Conservation (phyloP, 192 early-diverging fungal species). For the Endogone sp. region DNA sequence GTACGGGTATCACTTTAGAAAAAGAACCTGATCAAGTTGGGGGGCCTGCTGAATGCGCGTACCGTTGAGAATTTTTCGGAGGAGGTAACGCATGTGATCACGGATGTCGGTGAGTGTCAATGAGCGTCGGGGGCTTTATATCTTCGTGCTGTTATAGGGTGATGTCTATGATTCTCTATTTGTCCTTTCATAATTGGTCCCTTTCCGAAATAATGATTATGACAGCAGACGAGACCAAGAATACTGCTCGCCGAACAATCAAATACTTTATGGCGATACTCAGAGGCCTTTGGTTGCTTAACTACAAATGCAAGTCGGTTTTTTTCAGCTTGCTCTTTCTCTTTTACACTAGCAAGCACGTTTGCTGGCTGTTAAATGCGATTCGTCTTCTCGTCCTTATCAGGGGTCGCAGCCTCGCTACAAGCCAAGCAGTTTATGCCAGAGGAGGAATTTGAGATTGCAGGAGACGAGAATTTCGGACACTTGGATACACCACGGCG, state of each 20-base stretch:
- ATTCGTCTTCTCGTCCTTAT: not conserved
- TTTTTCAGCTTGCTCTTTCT: not conserved
- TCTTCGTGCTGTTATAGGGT: too few relatives aligned
- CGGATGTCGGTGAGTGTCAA: not conserved
- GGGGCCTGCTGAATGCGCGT: not conserved
- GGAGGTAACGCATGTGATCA: not conserved
- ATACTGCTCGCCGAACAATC: constrained; percentile 1
- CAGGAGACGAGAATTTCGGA: not conserved
- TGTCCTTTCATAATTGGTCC: too few relatives aligned
- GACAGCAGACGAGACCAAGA: not conserved
- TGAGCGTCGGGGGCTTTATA: too few relatives aligned
- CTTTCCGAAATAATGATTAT: not conserved
- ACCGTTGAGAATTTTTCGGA: not conserved
- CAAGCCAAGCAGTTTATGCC: not conserved
- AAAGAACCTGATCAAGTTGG: not conserved
- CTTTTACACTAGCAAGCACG: too few relatives aligned
- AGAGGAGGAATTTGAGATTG: not conserved
- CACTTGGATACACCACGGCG: not conserved
- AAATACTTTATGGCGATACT: constrained; percentile 3
- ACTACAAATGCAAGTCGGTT: constrained; percentile 2
- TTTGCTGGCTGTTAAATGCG: not conserved
- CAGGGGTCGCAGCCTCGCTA: not conserved
- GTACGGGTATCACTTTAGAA: too few relatives aligned
- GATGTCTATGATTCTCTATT: too few relatives aligned
- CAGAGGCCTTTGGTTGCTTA: not conserved